Percentiles rank a stretch among this genome's conserved stretches.
These are phyloP conservation scores for Macadamia tetraphylla DNA, from an alignment of 164 flowering plant genomes.

Conservation along the genomic window DNA sequence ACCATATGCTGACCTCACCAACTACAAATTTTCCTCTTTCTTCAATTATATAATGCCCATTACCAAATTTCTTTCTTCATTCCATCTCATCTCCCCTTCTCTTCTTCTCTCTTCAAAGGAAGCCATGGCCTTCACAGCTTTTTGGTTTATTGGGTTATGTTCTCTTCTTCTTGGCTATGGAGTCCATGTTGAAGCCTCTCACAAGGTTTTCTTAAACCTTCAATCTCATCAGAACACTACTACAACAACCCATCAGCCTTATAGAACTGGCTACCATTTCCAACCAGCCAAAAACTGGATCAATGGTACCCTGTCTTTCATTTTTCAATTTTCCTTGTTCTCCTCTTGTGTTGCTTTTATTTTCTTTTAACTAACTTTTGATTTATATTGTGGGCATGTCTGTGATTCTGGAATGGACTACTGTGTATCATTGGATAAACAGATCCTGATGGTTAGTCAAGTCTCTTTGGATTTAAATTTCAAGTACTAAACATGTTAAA, in stretches of 20 bases:
- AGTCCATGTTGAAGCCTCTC: conserved; percentile 12
- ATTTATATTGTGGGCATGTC: background rate
- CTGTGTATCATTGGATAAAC: conserved; percentile 4
- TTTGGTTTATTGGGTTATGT: conserved; percentile 7
- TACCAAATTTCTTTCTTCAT: no score
- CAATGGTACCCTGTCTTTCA: conserved; percentile 26
- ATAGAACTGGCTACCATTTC: conserved; percentile 36
- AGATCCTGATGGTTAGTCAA: conserved; percentile 37
- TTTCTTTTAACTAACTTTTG: background rate
- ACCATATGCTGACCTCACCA: background rate
- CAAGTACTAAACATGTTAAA: no score
- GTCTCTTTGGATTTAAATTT: no score
- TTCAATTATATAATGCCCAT: no score
- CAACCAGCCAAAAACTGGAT: conserved; percentile 46
- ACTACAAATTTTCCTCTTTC: background rate
- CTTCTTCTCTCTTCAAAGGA: background rate
- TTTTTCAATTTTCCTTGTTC: background rate
- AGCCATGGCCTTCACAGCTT: conserved; percentile 3
- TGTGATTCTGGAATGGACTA: background rate
- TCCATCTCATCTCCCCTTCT: background rate
- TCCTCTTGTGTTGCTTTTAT: no score
- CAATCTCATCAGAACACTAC: background rate
- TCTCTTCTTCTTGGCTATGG: conserved; percentile 8
- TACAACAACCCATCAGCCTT: conserved; percentile 16
- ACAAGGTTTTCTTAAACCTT: conserved; percentile 7